phyloP scores from a whole-genome alignment of 1,284 basidiomycete species.

The Megacollybia platyphylla region DNA sequence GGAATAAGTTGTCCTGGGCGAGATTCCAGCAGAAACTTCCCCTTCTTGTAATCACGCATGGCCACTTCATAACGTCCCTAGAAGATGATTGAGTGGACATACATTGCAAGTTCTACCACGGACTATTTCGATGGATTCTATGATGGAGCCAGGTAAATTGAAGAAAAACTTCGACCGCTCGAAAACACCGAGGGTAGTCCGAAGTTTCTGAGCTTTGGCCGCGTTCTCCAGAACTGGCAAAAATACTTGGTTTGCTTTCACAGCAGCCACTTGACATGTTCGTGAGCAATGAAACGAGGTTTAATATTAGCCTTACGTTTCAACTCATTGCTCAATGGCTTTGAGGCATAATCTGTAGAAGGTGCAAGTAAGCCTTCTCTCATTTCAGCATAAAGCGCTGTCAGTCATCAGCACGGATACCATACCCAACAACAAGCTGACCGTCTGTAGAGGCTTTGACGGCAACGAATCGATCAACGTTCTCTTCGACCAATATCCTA shows the following conservation, averaged over 20 bases:
- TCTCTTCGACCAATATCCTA: slow-evolving; percentile 90
- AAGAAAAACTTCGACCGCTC: slow-evolving; percentile 98
- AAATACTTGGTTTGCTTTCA: slow-evolving; percentile 93
- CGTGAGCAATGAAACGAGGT: background rate
- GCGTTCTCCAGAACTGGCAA: slow-evolving; percentile 94
- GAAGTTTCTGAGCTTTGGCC: slow-evolving; percentile 86
- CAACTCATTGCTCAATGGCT: slow-evolving; percentile 70
- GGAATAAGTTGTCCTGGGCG: slow-evolving; percentile 76
- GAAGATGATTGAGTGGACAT: slow-evolving; percentile 2
- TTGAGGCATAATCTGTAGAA: slow-evolving; percentile 74
- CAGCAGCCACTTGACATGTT: slow-evolving; percentile 50
- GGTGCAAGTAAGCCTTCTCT: slow-evolving; percentile 74
- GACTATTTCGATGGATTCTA: slow-evolving; percentile 83
- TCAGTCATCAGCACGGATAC: slow-evolving; percentile 1
- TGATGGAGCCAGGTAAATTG: slow-evolving; percentile 88
- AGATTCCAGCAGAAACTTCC: slow-evolving; percentile 81
- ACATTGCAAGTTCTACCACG: slow-evolving; percentile 15
- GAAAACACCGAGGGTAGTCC: slow-evolving; percentile 89
- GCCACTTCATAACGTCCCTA: slow-evolving; percentile 91
- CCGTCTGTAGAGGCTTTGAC: slow-evolving; percentile 96
- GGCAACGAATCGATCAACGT: slow-evolving; percentile 96
- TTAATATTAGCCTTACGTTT: slow-evolving; percentile 45
- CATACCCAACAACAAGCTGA: slow-evolving; percentile 15
- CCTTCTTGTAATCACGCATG: slow-evolving; percentile 95
- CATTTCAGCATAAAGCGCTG: slow-evolving; percentile 91